phyloP scores from a whole-genome alignment of 2,329 filamentous ascomycete genomes.

The Scedosporium dehoogii region DNA sequence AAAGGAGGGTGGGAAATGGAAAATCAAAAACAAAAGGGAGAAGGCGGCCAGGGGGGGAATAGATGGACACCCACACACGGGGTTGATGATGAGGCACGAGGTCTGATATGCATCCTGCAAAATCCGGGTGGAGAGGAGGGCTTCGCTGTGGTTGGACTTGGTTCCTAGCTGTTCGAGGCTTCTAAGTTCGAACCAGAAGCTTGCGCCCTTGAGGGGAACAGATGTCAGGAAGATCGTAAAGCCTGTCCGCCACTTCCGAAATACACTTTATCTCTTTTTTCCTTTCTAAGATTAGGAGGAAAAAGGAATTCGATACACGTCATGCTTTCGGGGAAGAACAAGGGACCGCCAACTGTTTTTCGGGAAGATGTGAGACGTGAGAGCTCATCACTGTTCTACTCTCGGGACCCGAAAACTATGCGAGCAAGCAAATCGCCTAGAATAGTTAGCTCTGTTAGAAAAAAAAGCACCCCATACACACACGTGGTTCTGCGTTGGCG shows the following conservation, averaged over 20 bases:
- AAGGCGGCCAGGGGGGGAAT: neutral
- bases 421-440: neutral
- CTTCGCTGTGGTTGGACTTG: neutral
- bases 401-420: neutral
- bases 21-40: neutral
- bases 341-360: no score
- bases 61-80: neutral
- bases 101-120: neutral
- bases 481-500: neutral
- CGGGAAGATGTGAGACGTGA: no score
- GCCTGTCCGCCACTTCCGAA: no score
- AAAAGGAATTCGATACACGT: no score
- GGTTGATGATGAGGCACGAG: neutral
- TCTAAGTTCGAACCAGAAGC: neutral
- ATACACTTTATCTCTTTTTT: no score
- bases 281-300: no score
- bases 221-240: neutral
- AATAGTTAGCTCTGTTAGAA: neutral
- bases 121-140: neutral
- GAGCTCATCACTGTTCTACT: no score
- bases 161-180: neutral
- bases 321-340: no score
- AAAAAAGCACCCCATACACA: neutral
- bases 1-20: neutral
- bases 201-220: neutral